Conservation (phyloP, 75 land plant species). For the Pinus tabuliformis region DNA sequence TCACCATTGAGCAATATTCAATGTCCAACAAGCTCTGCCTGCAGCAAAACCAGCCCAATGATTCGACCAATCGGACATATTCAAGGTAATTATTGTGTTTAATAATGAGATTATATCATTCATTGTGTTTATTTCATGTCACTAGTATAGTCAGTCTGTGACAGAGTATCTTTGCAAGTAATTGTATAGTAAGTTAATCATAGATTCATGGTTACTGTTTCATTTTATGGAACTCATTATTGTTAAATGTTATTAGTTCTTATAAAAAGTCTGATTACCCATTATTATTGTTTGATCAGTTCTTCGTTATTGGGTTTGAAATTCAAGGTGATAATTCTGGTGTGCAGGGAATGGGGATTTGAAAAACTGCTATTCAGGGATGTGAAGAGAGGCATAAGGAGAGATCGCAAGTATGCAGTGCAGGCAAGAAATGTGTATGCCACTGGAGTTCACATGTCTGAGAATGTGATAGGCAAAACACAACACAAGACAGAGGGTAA, state of each 20-base stretch:
- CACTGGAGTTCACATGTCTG: slow-evolving; percentile 83
- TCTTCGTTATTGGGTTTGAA: background rate
- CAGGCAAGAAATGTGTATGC: slow-evolving; percentile 67
- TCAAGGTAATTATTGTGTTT: background rate
- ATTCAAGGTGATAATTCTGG: background rate
- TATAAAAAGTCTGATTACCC: too few relatives aligned
- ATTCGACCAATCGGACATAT: too few relatives aligned
- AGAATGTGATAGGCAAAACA: slow-evolving; percentile 49
- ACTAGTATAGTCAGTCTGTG: too few relatives aligned
- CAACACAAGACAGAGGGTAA: slow-evolving; percentile 30
- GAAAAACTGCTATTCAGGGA: slow-evolving; percentile 81
- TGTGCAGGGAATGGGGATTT: slow-evolving; percentile 79
- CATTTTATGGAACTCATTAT: too few relatives aligned
- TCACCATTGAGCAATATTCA: slow-evolving; percentile 76
- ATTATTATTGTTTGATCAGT: too few relatives aligned
- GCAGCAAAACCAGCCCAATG: too few relatives aligned
- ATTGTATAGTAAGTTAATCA: too few relatives aligned
- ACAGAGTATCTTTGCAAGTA: too few relatives aligned
- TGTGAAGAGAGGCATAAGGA: slow-evolving; percentile 50
- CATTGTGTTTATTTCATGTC: background rate
- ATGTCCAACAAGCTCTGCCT: slow-evolving; percentile 70
- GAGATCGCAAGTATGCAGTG: slow-evolving; percentile 86
- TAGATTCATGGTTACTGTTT: too few relatives aligned
- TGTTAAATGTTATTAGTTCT: too few relatives aligned
- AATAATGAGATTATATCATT: background rate